phyloP scores from a whole-genome alignment of 768 basidiomycete species.

The Trametes meyenii region DNA sequence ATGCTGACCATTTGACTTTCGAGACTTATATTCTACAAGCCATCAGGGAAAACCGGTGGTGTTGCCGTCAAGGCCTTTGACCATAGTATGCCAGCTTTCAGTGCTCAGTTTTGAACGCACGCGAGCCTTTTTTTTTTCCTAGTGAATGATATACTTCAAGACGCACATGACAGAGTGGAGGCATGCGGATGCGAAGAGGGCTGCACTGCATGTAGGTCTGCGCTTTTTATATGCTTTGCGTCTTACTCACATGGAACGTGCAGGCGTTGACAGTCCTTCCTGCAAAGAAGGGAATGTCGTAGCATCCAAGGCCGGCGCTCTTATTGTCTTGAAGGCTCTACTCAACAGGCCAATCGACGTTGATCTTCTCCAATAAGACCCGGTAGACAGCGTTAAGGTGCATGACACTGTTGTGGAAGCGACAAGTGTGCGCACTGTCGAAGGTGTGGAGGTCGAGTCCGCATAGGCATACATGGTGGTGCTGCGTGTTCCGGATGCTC shows the following conservation, averaged over 20 bases:
- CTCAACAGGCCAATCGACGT: slow-evolving; percentile 47
- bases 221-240: not conserved
- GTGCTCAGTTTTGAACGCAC: not conserved
- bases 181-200: slow-evolving; percentile 70
- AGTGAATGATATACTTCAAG: slow-evolving; percentile 60
- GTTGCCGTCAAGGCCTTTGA: slow-evolving; percentile 82
- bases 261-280: slow-evolving; percentile 66
- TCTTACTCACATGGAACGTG: not conserved
- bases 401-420: slow-evolving; percentile 60
- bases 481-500: no score
- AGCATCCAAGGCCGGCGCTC: slow-evolving; percentile 74
- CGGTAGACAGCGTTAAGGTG: slow-evolving; percentile 26
- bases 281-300: slow-evolving; percentile 79
- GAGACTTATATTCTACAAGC: slow-evolving; percentile 84
- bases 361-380: slow-evolving; percentile 36
- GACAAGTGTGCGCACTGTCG: slow-evolving; percentile 45
- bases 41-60: slow-evolving; percentile 68
- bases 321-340: slow-evolving; percentile 63
- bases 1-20: not conserved
- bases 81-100: slow-evolving; percentile 51
- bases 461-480: slow-evolving; percentile 23
- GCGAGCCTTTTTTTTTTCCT: not conserved
- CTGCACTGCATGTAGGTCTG: slow-evolving; percentile 63
- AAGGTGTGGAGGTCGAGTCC: slow-evolving; percentile 51
- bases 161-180: slow-evolving; percentile 60